Base-by-base conservation (phyloP, 1,284 basidiomycete genomes). In the Vanrija sp. region DNA sequence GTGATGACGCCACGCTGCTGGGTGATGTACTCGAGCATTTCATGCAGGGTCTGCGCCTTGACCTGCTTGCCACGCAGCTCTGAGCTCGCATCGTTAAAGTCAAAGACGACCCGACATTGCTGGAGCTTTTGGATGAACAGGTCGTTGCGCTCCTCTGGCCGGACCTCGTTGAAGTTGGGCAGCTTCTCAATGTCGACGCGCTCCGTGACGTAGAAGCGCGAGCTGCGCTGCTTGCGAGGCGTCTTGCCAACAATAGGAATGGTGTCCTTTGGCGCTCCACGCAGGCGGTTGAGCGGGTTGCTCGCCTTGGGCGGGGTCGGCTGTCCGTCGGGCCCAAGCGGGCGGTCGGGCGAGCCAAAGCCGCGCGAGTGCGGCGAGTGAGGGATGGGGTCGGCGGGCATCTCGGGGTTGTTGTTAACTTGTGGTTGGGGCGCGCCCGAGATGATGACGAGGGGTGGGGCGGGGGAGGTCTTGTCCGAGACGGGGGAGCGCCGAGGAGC, bases 21-120 rank as follows among this genome's bases (percentile, higher is more conserved):
- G 49, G 95, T 98, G 75, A 99, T 96, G 77, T 98, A 98, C 71
- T 98, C 96, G 71, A 99, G 83, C 90, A 99, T 93, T 79, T 99
- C 96, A 65, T 97, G 92, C 51, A 99, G 78, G 5, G 96, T 93
- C 71, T 96, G 90, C 2, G 95, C 90, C 80, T 99, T 99, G 79
- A 98, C 88, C 77, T 98, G 95, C 79, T 98, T 99, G 63, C 93
- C 95, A 72, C 88, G 88, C 65, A 99, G 83, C 69, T 99, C 96
- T 39, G 88, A 82, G 68, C 89, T 95, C 45, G 94, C 89, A 72
- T 99, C 96, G 74, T 98, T 98, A 78, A 99, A 99, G 77, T 99
- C 96, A 72, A 99, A 99, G 20, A 99, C 80, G 57, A 97, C 92
- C 51, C 89, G 87, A 77, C 94, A 98, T 75, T 98, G 96, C 73